These are phyloP conservation scores for Exophiala sideris DNA, from an alignment of 2,329 filamentous ascomycete species.

Conservation along the genomic window DNA sequence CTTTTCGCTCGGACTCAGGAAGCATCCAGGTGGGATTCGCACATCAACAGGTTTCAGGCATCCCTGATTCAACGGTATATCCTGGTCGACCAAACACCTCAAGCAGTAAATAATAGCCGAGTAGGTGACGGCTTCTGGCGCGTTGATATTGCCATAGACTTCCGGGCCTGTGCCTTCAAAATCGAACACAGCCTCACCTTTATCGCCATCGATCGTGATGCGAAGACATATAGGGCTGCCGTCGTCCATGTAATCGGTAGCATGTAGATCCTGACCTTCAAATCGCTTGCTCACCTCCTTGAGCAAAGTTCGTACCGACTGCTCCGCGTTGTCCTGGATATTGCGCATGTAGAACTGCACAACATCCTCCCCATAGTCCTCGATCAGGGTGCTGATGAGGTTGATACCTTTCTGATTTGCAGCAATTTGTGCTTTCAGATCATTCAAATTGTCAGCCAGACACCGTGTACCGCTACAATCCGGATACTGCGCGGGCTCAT, in stretches of 20 bases:
- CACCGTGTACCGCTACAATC: slow-evolving; percentile 77
- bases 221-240: slow-evolving; percentile 73
- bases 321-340: slow-evolving; percentile 77
- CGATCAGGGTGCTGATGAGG: slow-evolving; percentile 69
- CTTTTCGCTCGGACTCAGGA: slow-evolving; percentile 70
- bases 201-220: slow-evolving; percentile 69
- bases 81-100: slow-evolving; percentile 72
- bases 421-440: slow-evolving; percentile 81
- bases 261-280: slow-evolving; percentile 66
- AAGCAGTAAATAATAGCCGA: slow-evolving; percentile 84
- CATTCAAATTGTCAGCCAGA: slow-evolving; percentile 78
- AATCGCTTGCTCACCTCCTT: slow-evolving; percentile 69
- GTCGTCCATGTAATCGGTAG: slow-evolving; percentile 83
- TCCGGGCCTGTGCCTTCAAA: slow-evolving; percentile 75
- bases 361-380: slow-evolving; percentile 71
- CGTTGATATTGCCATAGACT: slow-evolving; percentile 77
- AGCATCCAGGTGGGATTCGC: slow-evolving; percentile 66
- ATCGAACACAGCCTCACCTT: slow-evolving; percentile 75
- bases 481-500: slow-evolving; percentile 69
- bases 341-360: slow-evolving; percentile 81
- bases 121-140: slow-evolving; percentile 76
- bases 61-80: slow-evolving; percentile 84
- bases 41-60: slow-evolving; percentile 75
- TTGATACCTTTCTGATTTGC: slow-evolving; percentile 84
- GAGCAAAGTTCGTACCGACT: slow-evolving; percentile 69